phyloP scores from a whole-genome alignment of 1,139 yeast genomes.

The Pneumocystis sp. region DNA sequence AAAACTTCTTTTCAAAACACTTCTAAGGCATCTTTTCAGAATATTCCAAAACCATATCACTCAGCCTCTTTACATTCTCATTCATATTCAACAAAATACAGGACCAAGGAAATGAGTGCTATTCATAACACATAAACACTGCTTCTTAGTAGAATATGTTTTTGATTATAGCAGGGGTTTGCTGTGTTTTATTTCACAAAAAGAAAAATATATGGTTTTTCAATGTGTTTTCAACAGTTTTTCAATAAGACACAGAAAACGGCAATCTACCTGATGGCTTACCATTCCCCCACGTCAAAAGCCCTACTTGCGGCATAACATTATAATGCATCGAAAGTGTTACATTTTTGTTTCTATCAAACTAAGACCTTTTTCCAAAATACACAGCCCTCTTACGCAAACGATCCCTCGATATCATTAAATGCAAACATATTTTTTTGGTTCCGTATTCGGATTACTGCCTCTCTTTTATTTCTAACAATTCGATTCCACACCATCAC shows the following conservation, averaged over 20 bases:
- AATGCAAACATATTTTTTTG: slow-evolving; percentile 65
- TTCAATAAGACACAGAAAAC: not conserved
- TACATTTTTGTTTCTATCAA: slow-evolving; percentile 41
- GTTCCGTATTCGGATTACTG: slow-evolving; percentile 28
- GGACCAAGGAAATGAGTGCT: not conserved
- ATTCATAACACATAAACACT: not conserved
- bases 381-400: slow-evolving; percentile 25
- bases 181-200: not conserved
- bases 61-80: not conserved
- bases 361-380: not conserved
- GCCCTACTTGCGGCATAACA: slow-evolving; percentile 48
- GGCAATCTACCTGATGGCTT: not conserved
- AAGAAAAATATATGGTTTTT: not conserved
- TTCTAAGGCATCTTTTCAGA: not conserved
- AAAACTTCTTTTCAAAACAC: not conserved
- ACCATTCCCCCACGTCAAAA: not conserved
- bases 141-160: not conserved
- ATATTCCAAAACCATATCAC: not conserved
- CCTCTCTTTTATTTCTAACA: slow-evolving; percentile 42
- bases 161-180: not conserved
- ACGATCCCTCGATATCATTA: slow-evolving; percentile 66
- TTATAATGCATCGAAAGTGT: slow-evolving; percentile 71
- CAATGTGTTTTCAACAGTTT: too few relatives aligned
- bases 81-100: not conserved
- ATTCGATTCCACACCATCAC: slow-evolving; percentile 89